These are phyloP conservation scores for Penicillium crustosum DNA, from an alignment of 2,329 filamentous ascomycete genomes.

Conservation along the genomic window DNA sequence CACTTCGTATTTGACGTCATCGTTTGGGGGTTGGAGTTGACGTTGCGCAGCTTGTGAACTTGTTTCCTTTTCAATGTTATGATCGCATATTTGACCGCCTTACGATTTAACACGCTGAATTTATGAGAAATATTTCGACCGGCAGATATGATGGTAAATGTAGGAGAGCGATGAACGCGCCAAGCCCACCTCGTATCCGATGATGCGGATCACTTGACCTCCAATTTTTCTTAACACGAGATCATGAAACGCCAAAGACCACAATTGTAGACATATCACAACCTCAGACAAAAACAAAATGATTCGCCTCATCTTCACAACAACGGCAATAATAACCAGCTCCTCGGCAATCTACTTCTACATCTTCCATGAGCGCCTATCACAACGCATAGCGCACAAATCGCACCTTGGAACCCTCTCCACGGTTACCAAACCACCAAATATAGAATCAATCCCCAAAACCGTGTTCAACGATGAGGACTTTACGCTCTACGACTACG, in stretches of 20 bases:
- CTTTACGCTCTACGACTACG: slow-evolving; percentile 25
- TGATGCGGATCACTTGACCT: slow-evolving; percentile 14
- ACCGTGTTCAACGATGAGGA: slow-evolving; percentile 20
- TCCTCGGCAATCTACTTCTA: slow-evolving; percentile 26
- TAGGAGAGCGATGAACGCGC: not conserved
- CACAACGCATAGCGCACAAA: slow-evolving; percentile 25
- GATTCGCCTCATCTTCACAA: slow-evolving; percentile 15
- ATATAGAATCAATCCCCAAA: slow-evolving; percentile 27
- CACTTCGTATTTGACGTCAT: slow-evolving; percentile 10
- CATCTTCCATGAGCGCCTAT: slow-evolving; percentile 25
- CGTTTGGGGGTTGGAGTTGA: not conserved
- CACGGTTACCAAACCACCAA: slow-evolving; percentile 6
- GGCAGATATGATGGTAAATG: not conserved
- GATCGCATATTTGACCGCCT: not conserved
- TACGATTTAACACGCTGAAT: not conserved
- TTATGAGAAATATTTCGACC: not conserved
- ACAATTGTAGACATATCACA: not conserved
- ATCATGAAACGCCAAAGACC: not conserved
- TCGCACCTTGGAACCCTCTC: slow-evolving; percentile 21
- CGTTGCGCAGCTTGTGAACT: not conserved
- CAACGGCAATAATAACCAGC: slow-evolving; percentile 19
- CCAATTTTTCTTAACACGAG: not conserved
- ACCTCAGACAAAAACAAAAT: slow-evolving; percentile 4
- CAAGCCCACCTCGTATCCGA: slow-evolving; percentile 16
- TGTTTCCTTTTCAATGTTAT: not conserved